Evolutionary conservation across 176 grass and related monocot genomes (phyloP).

Genomic region (Cenchrus americanus): DNA sequence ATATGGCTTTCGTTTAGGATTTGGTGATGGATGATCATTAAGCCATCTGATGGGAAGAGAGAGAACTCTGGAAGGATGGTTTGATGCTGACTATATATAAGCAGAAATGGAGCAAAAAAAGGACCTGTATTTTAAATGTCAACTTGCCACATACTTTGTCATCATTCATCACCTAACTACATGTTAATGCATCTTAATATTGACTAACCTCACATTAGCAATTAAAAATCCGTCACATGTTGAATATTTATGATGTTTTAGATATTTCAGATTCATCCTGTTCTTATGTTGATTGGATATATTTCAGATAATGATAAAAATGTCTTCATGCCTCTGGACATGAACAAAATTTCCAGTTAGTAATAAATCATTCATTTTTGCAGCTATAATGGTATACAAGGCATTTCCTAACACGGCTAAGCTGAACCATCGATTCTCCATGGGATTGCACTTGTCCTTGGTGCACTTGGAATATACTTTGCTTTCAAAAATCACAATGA

Average conservation of each 20-base stretch:
- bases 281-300: conserved; percentile 95
- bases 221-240: background rate
- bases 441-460: conserved; percentile 70
- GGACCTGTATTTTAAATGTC: background rate
- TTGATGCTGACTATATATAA: background rate
- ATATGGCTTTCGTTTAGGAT: background rate
- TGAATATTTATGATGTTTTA: conserved; percentile 15
- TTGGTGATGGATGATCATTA: background rate
- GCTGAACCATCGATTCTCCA: conserved; percentile 71
- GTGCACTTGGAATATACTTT: conserved; percentile 74
- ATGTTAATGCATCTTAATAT: background rate
- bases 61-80: background rate
- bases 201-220: background rate
- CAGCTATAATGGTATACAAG: conserved; percentile 90
- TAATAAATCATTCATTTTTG: conserved; percentile 39
- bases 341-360: conserved; percentile 25
- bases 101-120: background rate
- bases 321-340: background rate
- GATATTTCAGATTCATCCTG: conserved; percentile 78
- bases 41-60: background rate
- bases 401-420: conserved; percentile 66
- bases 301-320: conserved; percentile 65
- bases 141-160: background rate
- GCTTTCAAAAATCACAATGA: conserved; percentile 95
- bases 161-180: background rate